Base-by-base conservation (phyloP, 2,329 filamentous ascomycete genomes). In the Truncatella angustata region DNA sequence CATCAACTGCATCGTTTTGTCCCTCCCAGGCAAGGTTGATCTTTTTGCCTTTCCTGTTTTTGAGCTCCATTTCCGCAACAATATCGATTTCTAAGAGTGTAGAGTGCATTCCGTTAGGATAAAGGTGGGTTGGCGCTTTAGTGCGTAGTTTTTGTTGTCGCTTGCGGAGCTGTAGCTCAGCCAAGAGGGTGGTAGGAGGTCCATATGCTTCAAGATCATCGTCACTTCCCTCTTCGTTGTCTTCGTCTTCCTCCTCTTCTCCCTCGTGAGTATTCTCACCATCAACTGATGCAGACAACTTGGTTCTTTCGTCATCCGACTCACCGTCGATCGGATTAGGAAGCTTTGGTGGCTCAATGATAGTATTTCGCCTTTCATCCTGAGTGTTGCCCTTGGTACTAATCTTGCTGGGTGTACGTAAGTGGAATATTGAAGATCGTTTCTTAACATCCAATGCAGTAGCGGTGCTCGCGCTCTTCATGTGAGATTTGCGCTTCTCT, bases 51-150 rank as follows among this genome's bases (percentile, higher is more conserved):
- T 87, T 81, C 34, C 93, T 84, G 24, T 87, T 80, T 58, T 86
- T 85, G 60, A 86, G 86, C 66, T 96, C 89, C 21, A 91, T 81
- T 68, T 97, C 89, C 20, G 90, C 90, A 24, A 97, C 90, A 0
- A 91, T 88, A 64, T 99, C 93, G 59, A 97, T 81, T 66, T 99
- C 85, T 1, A 99, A 77, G 4, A 99, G 78, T 0, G 94, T 99
- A 12, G 90, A 90, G 58, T 94, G 90, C 79, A 96, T 86, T n/a
- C 91, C 92, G 50, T 87, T 85, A 18, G 88, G 86, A 59, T 77
- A 77, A 2, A 72, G 70, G 40, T 79, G 82, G 28, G 81, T 77
- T 20, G 86, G 79, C 12, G 87, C 87, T 20, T 85, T 82, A 26
- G 87, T 94, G 32, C 94, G 85, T 56, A 86, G 78, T 68, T 90